Percentiles rank a stretch among this genome's conserved stretches.
Conservation (phyloP, 306 rosid genomes). For the Glycine tomentella region DNA sequence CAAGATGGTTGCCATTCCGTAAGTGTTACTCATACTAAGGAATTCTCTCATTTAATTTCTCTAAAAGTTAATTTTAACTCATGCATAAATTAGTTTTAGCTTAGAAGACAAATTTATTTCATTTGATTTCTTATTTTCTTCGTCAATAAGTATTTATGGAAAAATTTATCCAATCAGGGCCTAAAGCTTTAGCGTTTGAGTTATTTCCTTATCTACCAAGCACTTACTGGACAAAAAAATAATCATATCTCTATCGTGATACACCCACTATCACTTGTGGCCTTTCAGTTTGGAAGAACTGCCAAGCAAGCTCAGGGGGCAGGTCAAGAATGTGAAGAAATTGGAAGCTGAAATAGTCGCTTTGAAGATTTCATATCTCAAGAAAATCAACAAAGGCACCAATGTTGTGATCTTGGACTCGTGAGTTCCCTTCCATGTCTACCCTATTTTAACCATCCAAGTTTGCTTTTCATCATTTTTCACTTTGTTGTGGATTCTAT, state of each 20-base stretch:
- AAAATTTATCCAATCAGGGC: not conserved
- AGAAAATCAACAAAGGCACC: constrained; percentile 82
- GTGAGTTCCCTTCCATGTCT: constrained; percentile 55
- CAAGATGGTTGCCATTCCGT: constrained; percentile 83
- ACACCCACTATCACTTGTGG: constrained; percentile 15
- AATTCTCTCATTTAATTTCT: not conserved
- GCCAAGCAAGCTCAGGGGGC: constrained; percentile 78
- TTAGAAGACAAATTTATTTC: not conserved
- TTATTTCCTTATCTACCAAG: constrained; percentile 16
- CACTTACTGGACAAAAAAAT: not conserved
- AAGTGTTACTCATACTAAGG: constrained; percentile 54
- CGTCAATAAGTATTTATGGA: not conserved
- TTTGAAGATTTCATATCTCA: constrained; percentile 80
- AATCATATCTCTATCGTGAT: constrained; percentile 6
- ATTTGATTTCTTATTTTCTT: not conserved
- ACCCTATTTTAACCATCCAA: constrained; percentile 7
- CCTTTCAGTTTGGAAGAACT: constrained; percentile 83
- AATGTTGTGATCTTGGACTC: constrained; percentile 80
- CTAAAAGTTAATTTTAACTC: not conserved
- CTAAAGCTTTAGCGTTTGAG: not conserved
- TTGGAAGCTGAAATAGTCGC: constrained; percentile 93
- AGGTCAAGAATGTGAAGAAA: constrained; percentile 79
- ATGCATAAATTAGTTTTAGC: not conserved
- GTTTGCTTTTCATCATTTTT: not conserved
- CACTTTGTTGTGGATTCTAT: not conserved